These are phyloP conservation scores for Solanum medicagineum DNA, from an alignment of 257 asterid genomes.

Conservation along the genomic window DNA sequence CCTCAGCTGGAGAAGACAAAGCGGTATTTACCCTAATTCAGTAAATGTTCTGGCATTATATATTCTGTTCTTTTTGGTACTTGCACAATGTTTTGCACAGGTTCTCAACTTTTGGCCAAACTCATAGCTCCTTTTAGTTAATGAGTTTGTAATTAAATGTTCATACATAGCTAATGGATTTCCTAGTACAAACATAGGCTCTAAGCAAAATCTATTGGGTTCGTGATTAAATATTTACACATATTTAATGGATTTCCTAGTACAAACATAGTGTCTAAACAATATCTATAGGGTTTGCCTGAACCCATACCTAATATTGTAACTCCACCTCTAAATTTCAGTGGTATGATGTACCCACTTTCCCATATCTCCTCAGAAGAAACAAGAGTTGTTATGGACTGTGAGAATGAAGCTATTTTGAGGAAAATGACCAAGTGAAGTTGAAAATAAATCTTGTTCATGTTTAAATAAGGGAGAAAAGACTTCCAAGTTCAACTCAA, in stretches of 20 bases:
- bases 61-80: background rate
- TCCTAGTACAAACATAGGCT: background rate
- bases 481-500: background rate
- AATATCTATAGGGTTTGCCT: background rate
- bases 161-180: too few species aligned
- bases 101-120: background rate
- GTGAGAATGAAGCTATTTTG: background rate
- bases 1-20: conserved; percentile 22
- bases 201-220: too few species aligned
- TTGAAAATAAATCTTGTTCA: background rate
- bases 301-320: background rate
- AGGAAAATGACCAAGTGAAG: background rate
- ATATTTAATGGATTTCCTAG: too few species aligned
- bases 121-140: background rate
- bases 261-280: background rate
- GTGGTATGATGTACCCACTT: background rate
- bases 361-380: background rate
- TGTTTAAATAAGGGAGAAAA: background rate
- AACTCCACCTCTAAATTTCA: background rate
- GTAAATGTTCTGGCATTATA: background rate
- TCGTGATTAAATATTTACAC: too few species aligned
- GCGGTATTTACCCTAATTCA: conserved; percentile 21
- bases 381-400: background rate
- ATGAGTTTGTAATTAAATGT: background rate
- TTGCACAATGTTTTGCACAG: background rate